Percentiles rank a stretch among this genome's conserved stretches.
Evolutionary conservation across 208 protist genomes (phyloP).

Genomic region (Acanthamoeba culbertsoni): DNA sequence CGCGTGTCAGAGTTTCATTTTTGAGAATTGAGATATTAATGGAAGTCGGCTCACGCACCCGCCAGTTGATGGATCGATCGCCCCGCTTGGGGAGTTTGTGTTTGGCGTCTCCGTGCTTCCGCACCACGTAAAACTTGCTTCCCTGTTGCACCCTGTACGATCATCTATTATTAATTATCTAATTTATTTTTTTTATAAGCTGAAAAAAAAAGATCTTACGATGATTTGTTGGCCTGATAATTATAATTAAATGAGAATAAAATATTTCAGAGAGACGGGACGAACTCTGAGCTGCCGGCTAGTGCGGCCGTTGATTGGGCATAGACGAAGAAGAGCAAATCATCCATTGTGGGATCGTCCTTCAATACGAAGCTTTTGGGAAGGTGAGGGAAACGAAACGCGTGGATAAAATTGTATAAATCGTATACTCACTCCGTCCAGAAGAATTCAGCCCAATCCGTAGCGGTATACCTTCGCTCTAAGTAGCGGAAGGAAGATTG

Average conservation of each 20-base stretch:
- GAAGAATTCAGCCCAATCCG: slow-evolving; percentile 21
- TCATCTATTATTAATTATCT: too few relatives aligned
- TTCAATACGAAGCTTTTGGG: neutral
- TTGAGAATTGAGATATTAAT: too few relatives aligned
- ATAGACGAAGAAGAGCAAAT: neutral
- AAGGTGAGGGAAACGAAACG: neutral
- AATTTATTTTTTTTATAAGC: neutral
- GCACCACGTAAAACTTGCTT: neutral
- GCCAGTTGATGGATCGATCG: slow-evolving; percentile 31
- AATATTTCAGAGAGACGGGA: neutral
- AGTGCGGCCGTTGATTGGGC: neutral
- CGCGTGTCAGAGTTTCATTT: neutral
- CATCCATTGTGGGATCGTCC: slow-evolving; percentile 8
- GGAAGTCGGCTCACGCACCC: neutral
- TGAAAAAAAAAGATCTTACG: neutral
- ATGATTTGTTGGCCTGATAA: too few relatives aligned
- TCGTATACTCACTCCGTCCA: neutral
- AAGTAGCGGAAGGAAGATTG: neutral
- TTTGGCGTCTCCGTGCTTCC: slow-evolving; percentile 6
- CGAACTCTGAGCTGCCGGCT: neutral
- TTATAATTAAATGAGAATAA: neutral
- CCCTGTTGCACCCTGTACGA: neutral
- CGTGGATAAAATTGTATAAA: neutral
- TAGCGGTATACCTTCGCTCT: neutral
- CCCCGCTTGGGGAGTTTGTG: neutral